Base-by-base conservation (phyloP, 257 asterid genomes). In the Ehretia macrophylla region DNA sequence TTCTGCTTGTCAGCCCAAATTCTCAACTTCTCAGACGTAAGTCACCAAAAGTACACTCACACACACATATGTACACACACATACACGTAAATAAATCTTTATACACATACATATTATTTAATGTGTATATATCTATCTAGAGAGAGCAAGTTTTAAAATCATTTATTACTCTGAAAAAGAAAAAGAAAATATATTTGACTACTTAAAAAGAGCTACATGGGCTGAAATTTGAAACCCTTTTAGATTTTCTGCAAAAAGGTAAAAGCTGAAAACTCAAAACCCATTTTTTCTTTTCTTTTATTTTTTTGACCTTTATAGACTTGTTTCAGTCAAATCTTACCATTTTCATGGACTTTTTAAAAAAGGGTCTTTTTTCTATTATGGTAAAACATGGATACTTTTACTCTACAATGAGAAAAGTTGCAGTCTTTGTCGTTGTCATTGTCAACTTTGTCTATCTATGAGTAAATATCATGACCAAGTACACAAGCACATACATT, bases 1-100 rank as follows among this genome's bases (percentile, higher is more conserved):
- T 67, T 52, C 18, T 23, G 18, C 53, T 44, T 59, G 72, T 70
- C 82, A 51, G 69, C 68, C 67, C 73, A 66, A 62, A 64, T 77
- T 68, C 76, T 68, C 76, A 58, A 57, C 69, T 63, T 68, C 56
- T 68, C 74, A 54, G 66, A 56, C 69, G 27, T 42, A 9, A 20
- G 14, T 5, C 11, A 17, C 55, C 37, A 38, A 21, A 17, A 35
- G 9, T 47, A 27, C 11, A 27, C 51, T 44, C 32, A 35, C 32
- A 27, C 32, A 55, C 5, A 17, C 6, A 44, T 40, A 8, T 19
- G 35, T 23, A 48, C 17, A 35, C 42, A 18, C 35, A 6, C 35
- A 27, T 27, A 27, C 6, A 6, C 35, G 6, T 27, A 27, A 27
- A 27, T 27, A 27, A 1, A 27, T 27, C 6, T n/a, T n/a, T n/a